Conservation (phyloP, 2,329 filamentous ascomycete genomes). For the Aspergillus phoenicis region DNA sequence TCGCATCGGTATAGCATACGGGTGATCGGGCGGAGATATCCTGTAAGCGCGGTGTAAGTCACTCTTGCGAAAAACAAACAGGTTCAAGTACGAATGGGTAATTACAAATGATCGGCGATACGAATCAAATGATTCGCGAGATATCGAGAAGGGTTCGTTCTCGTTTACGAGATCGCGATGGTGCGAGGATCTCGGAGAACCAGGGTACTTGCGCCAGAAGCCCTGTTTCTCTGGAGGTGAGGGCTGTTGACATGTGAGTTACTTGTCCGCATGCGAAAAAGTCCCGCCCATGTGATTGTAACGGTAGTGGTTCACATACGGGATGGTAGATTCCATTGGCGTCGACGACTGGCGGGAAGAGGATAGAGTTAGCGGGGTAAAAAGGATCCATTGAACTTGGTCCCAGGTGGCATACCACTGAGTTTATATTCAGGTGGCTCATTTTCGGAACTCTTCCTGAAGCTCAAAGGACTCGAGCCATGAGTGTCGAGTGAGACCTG, state of each 20-base stretch:
- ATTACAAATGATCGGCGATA: slow-evolving; percentile 93
- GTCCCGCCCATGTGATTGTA: neutral
- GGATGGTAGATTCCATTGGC: slow-evolving; percentile 94
- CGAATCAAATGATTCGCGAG: slow-evolving; percentile 93
- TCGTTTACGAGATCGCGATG: slow-evolving; percentile 71
- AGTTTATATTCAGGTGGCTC: slow-evolving; percentile 76
- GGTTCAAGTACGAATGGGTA: slow-evolving; percentile 24
- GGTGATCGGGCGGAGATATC: slow-evolving; percentile 90
- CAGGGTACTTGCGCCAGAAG: slow-evolving; percentile 67
- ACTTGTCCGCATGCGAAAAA: slow-evolving; percentile 9
- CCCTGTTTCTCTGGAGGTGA: slow-evolving; percentile 83
- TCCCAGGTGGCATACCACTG: slow-evolving; percentile 62
- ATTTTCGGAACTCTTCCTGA: slow-evolving; percentile 64
- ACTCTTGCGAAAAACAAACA: neutral
- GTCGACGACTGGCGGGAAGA: slow-evolving; percentile 73
- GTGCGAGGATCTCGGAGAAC: slow-evolving; percentile 55
- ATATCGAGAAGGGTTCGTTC: slow-evolving; percentile 92
- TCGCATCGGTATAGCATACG: slow-evolving; percentile 61
- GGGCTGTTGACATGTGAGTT: slow-evolving; percentile 57
- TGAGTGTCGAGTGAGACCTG: slow-evolving; percentile 49
- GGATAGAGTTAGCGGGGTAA: slow-evolving; percentile 28
- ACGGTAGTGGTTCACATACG: slow-evolving; percentile 52
- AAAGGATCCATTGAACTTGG: slow-evolving; percentile 1
- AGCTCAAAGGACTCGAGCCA: slow-evolving; percentile 55
- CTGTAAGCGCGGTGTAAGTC: slow-evolving; percentile 50